Evolutionary conservation across 1,284 basidiomycete genomes (phyloP), one percentile per base, ranked within the genome.

Genomic region (Ceratobasidium sp.): DNA sequence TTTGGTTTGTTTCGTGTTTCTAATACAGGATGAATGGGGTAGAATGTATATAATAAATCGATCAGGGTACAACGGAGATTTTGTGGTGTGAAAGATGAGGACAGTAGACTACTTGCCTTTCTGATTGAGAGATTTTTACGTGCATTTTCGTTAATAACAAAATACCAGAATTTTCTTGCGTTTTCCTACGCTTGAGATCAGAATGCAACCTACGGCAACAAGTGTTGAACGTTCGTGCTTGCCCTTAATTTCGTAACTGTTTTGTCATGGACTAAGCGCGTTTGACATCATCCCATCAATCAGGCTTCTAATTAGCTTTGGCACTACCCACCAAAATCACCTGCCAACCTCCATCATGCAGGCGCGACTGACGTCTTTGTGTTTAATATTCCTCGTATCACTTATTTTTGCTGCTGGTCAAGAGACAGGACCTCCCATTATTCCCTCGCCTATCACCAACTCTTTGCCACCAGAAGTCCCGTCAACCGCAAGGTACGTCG

Each of bases 21-120:
- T 57, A 57, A 57, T 57, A n/a, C 45, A 50, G 55, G 28, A 41
- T 60, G 53, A 58, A 39, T 6, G 43, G 65, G 55, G 5, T 71
- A 71, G 69, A 71, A 71, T 71, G 69, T 71, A 71, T 60, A 71
- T 71, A 71, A 45, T 71, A 71, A 71, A 71, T 71, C 34, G 69
- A 71, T 60, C 36, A 48, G 69, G 67, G 57, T 71, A 60, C 53
- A 45, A 59, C 46, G 69, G 69, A 71, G 57, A 60, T 59, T 18
- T 34, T 26, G 16, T 43, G 6, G 57, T 60, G 59, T 71, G 69
- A 71, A 70, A 70, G 53, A 59, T 71, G 41, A 61, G 65, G 69
- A 71, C 46, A 59, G 69, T 71, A 71, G 69, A 71, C 57, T 60
- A 45, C 69, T 59, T 41, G 43, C 58, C 30, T 50, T 71, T 55